Evolutionary conservation across 1,284 basidiomycete genomes (phyloP).

Genomic region (Phlebopus sp.): DNA sequence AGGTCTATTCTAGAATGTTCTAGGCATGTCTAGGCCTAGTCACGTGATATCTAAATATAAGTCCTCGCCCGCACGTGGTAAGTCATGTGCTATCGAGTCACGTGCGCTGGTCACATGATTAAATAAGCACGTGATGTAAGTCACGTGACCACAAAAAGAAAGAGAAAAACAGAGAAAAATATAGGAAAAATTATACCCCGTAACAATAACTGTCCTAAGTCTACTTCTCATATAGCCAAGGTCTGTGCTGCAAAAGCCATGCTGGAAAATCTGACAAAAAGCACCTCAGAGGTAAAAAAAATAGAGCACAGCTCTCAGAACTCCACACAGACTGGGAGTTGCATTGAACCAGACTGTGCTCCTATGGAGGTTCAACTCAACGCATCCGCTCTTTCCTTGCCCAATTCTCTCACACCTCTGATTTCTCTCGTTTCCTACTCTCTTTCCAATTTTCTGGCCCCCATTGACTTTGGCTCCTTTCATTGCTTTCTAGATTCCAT

Average conservation of each 20-base stretch:
- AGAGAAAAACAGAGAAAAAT: too few species aligned
- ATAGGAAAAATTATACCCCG: too few species aligned
- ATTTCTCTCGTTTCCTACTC: neutral
- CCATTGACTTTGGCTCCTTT: slow-evolving; percentile 1
- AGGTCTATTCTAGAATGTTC: too few species aligned
- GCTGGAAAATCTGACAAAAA: neutral
- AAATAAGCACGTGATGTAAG: too few species aligned
- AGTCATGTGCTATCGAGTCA: too few species aligned
- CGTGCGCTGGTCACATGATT: too few species aligned
- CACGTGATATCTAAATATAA: too few species aligned
- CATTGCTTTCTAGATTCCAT: slow-evolving; percentile 1
- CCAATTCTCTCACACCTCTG: neutral
- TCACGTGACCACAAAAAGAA: too few species aligned
- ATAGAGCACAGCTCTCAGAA: neutral
- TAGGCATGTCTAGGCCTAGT: too few species aligned
- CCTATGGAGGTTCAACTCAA: slow-evolving; percentile 2
- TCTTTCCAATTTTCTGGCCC: neutral
- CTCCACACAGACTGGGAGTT: neutral
- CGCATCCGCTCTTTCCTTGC: neutral
- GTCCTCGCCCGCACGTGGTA: too few species aligned
- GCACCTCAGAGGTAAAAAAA: slow-evolving; percentile 6
- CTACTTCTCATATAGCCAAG: neutral
- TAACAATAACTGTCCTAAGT: slow-evolving; percentile 17
- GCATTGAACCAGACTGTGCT: neutral
- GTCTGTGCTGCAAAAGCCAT: neutral